A percentile compares a stretch with the other conserved stretches of the same genome.
These are phyloP conservation scores for Tolypocladium sp. DNA, from an alignment of 2,329 filamentous ascomycete species.

Conservation along the genomic window DNA sequence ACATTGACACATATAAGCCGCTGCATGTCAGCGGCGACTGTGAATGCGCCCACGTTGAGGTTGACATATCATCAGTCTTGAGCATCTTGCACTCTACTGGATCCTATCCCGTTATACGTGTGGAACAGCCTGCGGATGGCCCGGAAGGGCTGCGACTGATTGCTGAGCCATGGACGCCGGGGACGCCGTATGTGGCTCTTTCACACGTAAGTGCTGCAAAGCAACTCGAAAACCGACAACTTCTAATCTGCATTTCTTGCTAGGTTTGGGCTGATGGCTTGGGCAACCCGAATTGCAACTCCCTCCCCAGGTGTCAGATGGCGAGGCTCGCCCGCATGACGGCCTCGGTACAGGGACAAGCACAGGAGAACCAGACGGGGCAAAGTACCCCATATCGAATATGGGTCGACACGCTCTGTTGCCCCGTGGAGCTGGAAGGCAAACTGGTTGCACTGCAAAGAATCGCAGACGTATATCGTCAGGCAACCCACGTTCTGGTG, in stretches of 20 bases:
- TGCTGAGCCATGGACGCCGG: conserved; percentile 13
- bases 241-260: background rate
- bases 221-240: no score
- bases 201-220: conserved; percentile 17
- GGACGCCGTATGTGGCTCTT: conserved; percentile 20
- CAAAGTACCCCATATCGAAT: conserved; percentile 9
- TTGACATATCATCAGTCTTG: conserved; percentile 8
- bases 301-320: conserved; percentile 21
- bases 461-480: conserved; percentile 23
- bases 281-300: conserved; percentile 19
- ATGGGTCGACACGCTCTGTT: conserved; percentile 26
- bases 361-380: background rate
- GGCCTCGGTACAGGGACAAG: conserved; percentile 6
- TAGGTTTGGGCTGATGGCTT: conserved; percentile 26
- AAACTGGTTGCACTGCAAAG: conserved; percentile 19
- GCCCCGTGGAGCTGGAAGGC: conserved; percentile 14
- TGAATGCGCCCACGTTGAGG: conserved; percentile 10
- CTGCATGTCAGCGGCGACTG: conserved; percentile 12
- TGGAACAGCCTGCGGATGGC: conserved; percentile 1
- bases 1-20: conserved; percentile 15
- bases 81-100: conserved; percentile 7
- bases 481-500: conserved; percentile 20
- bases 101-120: conserved; percentile 10
- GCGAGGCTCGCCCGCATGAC: conserved; percentile 14
- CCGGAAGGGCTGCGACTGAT: conserved; percentile 7